Conservation (phyloP, 768 basidiomycete genomes). For the Suillus variegatus region DNA sequence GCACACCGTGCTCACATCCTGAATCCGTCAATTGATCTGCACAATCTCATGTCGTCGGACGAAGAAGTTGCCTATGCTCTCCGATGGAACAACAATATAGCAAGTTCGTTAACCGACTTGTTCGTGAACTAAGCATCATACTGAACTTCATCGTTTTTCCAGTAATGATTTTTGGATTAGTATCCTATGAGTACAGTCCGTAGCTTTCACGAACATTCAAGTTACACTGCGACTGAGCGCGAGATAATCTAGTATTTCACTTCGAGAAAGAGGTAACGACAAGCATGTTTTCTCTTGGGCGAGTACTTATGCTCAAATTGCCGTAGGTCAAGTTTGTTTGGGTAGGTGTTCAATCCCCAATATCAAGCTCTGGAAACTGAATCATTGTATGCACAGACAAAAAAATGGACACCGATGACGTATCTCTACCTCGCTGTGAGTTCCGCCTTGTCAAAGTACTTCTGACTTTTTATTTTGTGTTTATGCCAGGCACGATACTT, state of each 20-base stretch:
- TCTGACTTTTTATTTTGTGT: background rate
- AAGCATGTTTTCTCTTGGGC: background rate
- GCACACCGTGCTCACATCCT: background rate
- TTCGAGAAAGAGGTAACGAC: background rate
- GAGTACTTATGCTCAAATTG: background rate
- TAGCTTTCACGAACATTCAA: background rate
- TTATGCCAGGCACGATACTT: background rate
- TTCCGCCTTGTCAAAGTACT: background rate
- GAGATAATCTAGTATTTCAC: background rate
- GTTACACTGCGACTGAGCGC: background rate
- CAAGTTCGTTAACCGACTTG: background rate
- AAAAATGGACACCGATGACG: background rate
- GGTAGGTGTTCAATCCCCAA: background rate
- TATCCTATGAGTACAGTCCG: slow-evolving; percentile 4
- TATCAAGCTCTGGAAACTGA: background rate
- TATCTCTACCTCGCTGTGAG: background rate
- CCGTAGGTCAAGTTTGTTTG: background rate
- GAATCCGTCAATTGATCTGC: background rate
- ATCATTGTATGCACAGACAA: background rate
- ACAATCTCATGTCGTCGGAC: slow-evolving; percentile 1
- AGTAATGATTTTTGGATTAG: background rate
- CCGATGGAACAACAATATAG: background rate
- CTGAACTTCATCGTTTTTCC: background rate
- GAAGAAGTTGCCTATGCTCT: background rate
- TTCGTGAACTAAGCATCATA: background rate